phyloP scores from a whole-genome alignment of 176 grass and related monocot genomes.

The Avena atlantica region DNA sequence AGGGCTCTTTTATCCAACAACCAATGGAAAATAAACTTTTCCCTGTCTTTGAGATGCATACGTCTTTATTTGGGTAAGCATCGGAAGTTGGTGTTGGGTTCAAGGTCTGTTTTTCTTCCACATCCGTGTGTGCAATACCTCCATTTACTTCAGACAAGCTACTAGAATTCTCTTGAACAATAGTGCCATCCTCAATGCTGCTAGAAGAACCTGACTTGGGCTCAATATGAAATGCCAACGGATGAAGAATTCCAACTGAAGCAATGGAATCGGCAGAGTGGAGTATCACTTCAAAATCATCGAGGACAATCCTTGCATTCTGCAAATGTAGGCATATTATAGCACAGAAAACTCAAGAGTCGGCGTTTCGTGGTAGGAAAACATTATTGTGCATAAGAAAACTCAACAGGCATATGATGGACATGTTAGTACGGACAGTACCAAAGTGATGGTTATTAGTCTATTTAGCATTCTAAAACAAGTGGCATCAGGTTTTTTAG shows the following conservation, averaged over 20 bases:
- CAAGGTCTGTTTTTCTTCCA: conserved; percentile 35
- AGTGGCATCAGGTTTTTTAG: neutral
- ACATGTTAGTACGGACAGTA: neutral
- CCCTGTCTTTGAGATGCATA: conserved; percentile 69
- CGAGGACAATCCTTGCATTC: conserved; percentile 91
- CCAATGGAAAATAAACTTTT: conserved; percentile 72
- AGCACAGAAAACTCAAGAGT: conserved; percentile 22
- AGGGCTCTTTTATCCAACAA: conserved; percentile 71
- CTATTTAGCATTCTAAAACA: conserved; percentile 29
- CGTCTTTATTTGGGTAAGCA: conserved; percentile 41
- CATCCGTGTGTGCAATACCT: conserved; percentile 34
- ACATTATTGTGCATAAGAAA: neutral
- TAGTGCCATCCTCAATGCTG: conserved; percentile 22
- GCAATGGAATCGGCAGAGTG: conserved; percentile 84
- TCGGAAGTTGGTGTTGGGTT: conserved; percentile 38
- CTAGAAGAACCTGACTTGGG: conserved; percentile 58
- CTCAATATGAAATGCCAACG: conserved; percentile 79
- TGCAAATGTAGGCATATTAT: conserved; percentile 52
- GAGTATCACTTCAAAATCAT: conserved; percentile 83
- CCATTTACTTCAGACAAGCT: conserved; percentile 71
- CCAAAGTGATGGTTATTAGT: neutral
- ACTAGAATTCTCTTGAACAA: conserved; percentile 37
- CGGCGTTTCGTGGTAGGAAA: neutral
- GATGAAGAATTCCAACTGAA: conserved; percentile 92
- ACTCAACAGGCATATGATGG: neutral